Evolutionary conservation across 768 basidiomycete genomes (phyloP).

Genomic region (Russula brevipes): DNA sequence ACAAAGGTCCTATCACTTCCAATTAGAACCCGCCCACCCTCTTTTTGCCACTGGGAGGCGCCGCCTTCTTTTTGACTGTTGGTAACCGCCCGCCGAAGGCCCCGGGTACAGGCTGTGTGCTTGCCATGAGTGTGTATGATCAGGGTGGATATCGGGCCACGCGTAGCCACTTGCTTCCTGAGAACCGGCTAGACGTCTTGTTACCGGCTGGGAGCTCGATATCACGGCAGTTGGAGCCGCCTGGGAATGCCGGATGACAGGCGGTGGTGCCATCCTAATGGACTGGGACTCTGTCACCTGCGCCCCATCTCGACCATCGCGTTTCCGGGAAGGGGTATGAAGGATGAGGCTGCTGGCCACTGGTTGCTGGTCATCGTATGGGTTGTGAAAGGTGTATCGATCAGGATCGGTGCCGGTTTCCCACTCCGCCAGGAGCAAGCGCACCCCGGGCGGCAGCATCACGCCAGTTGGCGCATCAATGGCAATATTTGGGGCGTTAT

Average conservation of each 20-base stretch:
- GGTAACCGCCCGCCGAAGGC: constrained; percentile 56
- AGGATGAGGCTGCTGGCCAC: background rate
- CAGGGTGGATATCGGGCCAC: background rate
- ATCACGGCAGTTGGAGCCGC: background rate
- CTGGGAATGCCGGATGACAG: background rate
- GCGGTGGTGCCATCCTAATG: background rate
- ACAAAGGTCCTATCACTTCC: background rate
- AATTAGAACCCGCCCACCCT: constrained; percentile 69
- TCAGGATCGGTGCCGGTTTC: constrained; percentile 48
- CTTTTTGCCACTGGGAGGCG: constrained; percentile 42
- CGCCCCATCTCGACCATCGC: background rate
- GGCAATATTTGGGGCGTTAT: background rate
- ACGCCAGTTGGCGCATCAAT: background rate
- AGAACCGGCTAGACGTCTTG: background rate
- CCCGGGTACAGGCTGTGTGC: constrained; percentile 70
- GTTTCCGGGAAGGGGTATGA: background rate
- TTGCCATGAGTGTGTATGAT: constrained; percentile 37
- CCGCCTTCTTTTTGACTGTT: constrained; percentile 47
- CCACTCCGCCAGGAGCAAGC: constrained; percentile 67
- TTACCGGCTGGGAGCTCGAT: constrained; percentile 2
- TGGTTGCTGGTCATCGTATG: constrained; percentile 38
- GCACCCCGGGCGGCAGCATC: constrained; percentile 45
- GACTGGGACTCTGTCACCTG: background rate
- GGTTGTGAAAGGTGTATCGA: constrained; percentile 49
- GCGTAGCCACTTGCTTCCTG: background rate